A percentile compares a stretch with the other conserved stretches of the same genome.
Conservation (phyloP, 495 filamentous ascomycete genomes). For the Cladorrhinum samala region DNA sequence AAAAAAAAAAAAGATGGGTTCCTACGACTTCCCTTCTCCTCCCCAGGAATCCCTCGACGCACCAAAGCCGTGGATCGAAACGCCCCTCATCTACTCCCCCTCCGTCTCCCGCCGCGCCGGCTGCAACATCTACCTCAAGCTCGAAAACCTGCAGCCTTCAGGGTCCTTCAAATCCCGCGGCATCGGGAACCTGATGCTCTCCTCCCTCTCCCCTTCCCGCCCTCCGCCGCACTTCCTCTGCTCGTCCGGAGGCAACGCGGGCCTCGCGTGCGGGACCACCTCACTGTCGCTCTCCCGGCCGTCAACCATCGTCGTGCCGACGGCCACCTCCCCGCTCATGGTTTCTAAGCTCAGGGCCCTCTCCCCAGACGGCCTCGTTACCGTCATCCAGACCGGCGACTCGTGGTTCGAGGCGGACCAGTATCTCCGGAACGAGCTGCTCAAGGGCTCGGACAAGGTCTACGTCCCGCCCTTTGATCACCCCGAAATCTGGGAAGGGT, state of each 20-base stretch:
- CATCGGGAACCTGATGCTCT: conserved; percentile 73
- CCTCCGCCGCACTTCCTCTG: conserved; percentile 71
- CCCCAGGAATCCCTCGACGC: conserved; percentile 14
- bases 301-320: conserved; percentile 72
- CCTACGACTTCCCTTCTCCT: not conserved
- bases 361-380: conserved; percentile 39
- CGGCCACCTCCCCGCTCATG: conserved; percentile 62
- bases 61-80: conserved; percentile 61
- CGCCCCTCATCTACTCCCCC: conserved; percentile 63
- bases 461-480: conserved; percentile 94
- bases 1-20: not conserved
- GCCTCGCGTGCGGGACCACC: conserved; percentile 81
- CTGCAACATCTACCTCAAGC: conserved; percentile 82
- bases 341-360: conserved; percentile 66
- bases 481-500: conserved; percentile 75
- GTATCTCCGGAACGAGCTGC: conserved; percentile 52
- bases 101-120: conserved; percentile 65
- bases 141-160: conserved; percentile 87
- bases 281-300: conserved; percentile 53
- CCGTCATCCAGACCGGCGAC: conserved; percentile 62
- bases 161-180: conserved; percentile 95
- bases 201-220: conserved; percentile 34
- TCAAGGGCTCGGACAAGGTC: conserved; percentile 47
- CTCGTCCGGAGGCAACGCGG: conserved; percentile 85
- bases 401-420: conserved; percentile 74